A percentile compares a stretch with the other conserved stretches of the same genome.
These are phyloP conservation scores for Moringa oleifera DNA, from an alignment of 345 rosid species.

Conservation along the genomic window DNA sequence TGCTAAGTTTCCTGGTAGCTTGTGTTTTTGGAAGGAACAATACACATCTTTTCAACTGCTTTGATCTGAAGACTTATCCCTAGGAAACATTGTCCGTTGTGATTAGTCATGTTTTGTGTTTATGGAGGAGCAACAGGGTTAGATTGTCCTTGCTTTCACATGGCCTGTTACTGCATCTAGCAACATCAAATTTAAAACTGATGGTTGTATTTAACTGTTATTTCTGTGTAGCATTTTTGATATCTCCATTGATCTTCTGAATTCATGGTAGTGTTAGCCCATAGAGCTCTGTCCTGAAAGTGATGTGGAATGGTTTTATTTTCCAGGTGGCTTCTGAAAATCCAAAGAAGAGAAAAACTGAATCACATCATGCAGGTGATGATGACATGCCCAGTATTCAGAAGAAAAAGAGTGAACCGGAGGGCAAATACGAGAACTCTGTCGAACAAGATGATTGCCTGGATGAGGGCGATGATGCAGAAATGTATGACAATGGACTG, in stretches of 20 bases:
- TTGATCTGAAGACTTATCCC: too few relatives aligned
- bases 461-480: slow-evolving; percentile 9
- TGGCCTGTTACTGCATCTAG: neutral
- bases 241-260: neutral
- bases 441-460: slow-evolving; percentile 13
- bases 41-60: too few relatives aligned
- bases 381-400: slow-evolving; percentile 7
- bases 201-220: neutral
- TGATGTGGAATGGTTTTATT: neutral
- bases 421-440: slow-evolving; percentile 1
- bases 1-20: too few relatives aligned
- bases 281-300: neutral
- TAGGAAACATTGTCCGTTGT: too few relatives aligned
- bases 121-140: neutral
- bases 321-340: slow-evolving; percentile 17
- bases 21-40: too few relatives aligned
- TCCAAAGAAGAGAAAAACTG: slow-evolving; percentile 30
- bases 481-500: slow-evolving; percentile 10
- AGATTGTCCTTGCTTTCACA: neutral
- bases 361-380: slow-evolving; percentile 19
- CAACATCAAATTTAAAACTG: neutral
- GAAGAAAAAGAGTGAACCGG: slow-evolving; percentile 10
- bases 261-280: neutral
- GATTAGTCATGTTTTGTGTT: too few relatives aligned
- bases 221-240: neutral